Percentiles rank a stretch among this genome's conserved stretches.
Evolutionary conservation across 2,329 filamentous ascomycete genomes (phyloP).

Genomic region (Colletotrichum somersetense): DNA sequence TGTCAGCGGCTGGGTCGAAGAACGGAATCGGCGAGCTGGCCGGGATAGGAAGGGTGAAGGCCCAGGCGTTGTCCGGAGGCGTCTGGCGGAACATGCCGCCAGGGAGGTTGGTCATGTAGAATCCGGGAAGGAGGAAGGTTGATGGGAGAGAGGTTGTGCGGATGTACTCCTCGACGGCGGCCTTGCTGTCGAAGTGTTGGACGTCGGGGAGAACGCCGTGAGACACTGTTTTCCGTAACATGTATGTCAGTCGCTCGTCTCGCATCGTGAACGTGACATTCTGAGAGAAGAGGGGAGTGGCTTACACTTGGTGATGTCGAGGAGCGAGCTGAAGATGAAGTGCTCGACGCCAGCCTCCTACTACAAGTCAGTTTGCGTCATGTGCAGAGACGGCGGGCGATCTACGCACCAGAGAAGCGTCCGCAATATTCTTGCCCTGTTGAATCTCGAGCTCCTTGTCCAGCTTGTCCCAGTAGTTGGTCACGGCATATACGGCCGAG

Average conservation of each 20-base stretch:
- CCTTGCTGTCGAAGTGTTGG: constrained; percentile 70
- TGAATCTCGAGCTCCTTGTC: constrained; percentile 56
- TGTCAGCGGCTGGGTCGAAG: constrained; percentile 54
- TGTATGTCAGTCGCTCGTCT: constrained; percentile 19
- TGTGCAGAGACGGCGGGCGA: neutral
- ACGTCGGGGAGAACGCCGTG: constrained; percentile 57
- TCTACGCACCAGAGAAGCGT: constrained; percentile 57
- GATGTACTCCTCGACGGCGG: constrained; percentile 67
- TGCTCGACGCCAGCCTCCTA: constrained; percentile 56
- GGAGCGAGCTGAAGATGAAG: constrained; percentile 59
- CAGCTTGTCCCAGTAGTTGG: constrained; percentile 63
- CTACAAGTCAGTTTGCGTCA: constrained; percentile 45
- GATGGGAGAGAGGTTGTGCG: constrained; percentile 59
- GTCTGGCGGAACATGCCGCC: constrained; percentile 46
- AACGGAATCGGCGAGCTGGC: constrained; percentile 50
- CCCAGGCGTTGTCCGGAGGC: constrained; percentile 50
- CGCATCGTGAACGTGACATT: constrained; percentile 1
- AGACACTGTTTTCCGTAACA: constrained; percentile 47
- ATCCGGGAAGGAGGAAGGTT: constrained; percentile 65
- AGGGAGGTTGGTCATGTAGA: constrained; percentile 66
- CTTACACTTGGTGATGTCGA: constrained; percentile 56
- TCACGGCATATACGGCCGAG: constrained; percentile 64
- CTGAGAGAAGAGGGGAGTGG: neutral
- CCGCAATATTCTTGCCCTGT: constrained; percentile 63
- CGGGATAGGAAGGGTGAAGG: constrained; percentile 50